Percentiles rank a stretch among this genome's conserved stretches.
Evolutionary conservation across 495 filamentous ascomycete species (phyloP).

Genomic region (Jackrogersella minutella): DNA sequence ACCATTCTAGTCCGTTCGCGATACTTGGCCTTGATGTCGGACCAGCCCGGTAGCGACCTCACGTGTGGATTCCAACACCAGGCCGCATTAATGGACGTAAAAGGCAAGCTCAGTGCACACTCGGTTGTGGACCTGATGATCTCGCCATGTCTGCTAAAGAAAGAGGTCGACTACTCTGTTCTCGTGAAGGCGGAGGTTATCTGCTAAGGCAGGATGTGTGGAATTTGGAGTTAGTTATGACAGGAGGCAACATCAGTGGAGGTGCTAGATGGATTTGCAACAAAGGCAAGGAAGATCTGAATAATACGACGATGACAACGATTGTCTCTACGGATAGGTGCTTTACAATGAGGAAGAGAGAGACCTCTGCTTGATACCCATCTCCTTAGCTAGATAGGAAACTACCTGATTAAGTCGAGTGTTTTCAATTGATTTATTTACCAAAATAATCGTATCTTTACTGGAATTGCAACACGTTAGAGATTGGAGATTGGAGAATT

Average conservation of each 20-base stretch:
- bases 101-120: slow-evolving; percentile 16
- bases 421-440: neutral
- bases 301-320: neutral
- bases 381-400: neutral
- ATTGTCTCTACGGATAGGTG: neutral
- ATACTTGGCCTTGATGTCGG: slow-evolving; percentile 34
- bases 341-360: neutral
- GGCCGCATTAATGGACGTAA: slow-evolving; percentile 36
- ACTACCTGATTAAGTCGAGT: too few relatives aligned
- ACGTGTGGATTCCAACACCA: slow-evolving; percentile 34
- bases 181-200: slow-evolving; percentile 44
- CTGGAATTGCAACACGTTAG: too few relatives aligned
- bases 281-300: neutral
- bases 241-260: neutral
- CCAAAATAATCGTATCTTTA: too few relatives aligned
- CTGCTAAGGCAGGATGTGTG: slow-evolving; percentile 21
- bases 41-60: slow-evolving; percentile 33
- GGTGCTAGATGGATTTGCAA: neutral
- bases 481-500: too few relatives aligned
- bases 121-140: slow-evolving; percentile 40
- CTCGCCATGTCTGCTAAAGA: slow-evolving; percentile 42
- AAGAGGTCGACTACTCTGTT: slow-evolving; percentile 35
- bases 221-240: neutral
- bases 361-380: slow-evolving; percentile 3
- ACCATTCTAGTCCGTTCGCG: slow-evolving; percentile 22